Base-by-base conservation (phyloP, 306 rosid genomes). In the Neltuma alba region DNA sequence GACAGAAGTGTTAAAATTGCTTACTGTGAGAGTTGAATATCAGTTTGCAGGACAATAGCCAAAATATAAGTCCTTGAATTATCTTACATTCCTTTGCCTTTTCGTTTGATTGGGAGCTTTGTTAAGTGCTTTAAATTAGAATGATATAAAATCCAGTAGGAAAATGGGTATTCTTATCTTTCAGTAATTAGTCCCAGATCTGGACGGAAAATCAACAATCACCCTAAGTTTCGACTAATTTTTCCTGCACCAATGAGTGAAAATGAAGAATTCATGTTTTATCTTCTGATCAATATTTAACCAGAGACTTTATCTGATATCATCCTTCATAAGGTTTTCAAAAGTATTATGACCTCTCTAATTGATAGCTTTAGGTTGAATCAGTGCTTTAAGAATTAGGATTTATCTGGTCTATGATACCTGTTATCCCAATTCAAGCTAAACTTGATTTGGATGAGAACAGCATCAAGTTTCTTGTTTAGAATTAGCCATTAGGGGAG, bases 141-240 rank as follows among this genome's bases (percentile, higher is more conserved):
- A 21, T 61, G 52, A 70, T 34, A 61, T 74, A 45, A 55, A 73
- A 62, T 62, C 55, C 45, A 3, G 61, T 68, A 74, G 47, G 41
- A 33, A 50, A 70, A 33, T 71, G 72, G 78, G 67, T 63, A 34
- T 74, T 72, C 79, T 70, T 52, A 74, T 72, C 37, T 31, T 61
- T 25, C 48, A 57, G 72, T 55, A 12, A 57, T 42, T 75, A 36
- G 30, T 63, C 25, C 28, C 76, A 80, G 85, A 83, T 86, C 85
- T 83, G 85, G 82, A 76, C 21, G 62, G 71, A 75, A 41, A 70
- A 45, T 45, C 15, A 15, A 14, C 52, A 45, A 45, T 18, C n/a
- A 4, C 52, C 20, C 18, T 45, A 25, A 63, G 70, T 64, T 71
- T 25, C 34, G 34, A 9, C 42, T 52, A 52, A 2, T 55, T 41